A percentile compares a stretch with the other conserved stretches of the same genome.
These are phyloP conservation scores for Tephrocybe sp. DNA, from an alignment of 768 basidiomycete genomes.

Conservation along the genomic window DNA sequence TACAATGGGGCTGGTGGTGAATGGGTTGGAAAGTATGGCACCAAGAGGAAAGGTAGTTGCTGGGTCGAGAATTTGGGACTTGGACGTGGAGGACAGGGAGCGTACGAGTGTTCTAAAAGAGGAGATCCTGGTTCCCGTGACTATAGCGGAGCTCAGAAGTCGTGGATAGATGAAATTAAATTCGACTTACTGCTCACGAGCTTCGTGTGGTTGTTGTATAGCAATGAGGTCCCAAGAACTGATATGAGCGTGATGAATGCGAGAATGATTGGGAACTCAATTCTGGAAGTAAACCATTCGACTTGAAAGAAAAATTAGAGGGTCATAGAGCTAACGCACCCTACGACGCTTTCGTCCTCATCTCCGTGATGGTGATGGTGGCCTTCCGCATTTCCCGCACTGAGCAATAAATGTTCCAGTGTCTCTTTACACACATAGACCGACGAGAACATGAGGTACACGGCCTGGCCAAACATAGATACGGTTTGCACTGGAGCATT, in stretches of 20 bases:
- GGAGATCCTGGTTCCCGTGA: constrained; percentile 62
- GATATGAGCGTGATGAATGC: constrained; percentile 56
- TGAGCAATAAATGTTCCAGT: constrained; percentile 85
- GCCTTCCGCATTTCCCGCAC: constrained; percentile 46
- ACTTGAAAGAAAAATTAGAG: constrained; percentile 38
- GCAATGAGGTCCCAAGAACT: constrained; percentile 52
- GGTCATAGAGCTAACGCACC: constrained; percentile 38
- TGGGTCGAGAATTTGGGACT: constrained; percentile 28
- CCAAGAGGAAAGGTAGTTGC: constrained; percentile 34
- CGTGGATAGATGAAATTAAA: background rate
- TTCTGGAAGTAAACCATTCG: constrained; percentile 28
- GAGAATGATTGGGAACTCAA: constrained; percentile 66
- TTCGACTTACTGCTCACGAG: constrained; percentile 56
- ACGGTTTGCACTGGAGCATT: constrained; percentile 69
- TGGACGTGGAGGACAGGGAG: constrained; percentile 38
- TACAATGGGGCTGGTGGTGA: constrained; percentile 60
- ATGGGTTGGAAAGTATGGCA: constrained; percentile 69
- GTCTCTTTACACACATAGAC: constrained; percentile 98
- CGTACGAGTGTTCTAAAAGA: constrained; percentile 49
- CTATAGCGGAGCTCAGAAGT: constrained; percentile 28
- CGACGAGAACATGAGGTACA: constrained; percentile 92
- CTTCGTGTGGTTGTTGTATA: constrained; percentile 64
- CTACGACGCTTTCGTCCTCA: constrained; percentile 47
- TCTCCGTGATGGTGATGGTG: constrained; percentile 69
- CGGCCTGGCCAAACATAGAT: constrained; percentile 82